Percentiles rank a stretch among this genome's conserved stretches.
Evolutionary conservation across 108 stramenopile species (phyloP).

Genomic region (Nannochloropsis gaditana): DNA sequence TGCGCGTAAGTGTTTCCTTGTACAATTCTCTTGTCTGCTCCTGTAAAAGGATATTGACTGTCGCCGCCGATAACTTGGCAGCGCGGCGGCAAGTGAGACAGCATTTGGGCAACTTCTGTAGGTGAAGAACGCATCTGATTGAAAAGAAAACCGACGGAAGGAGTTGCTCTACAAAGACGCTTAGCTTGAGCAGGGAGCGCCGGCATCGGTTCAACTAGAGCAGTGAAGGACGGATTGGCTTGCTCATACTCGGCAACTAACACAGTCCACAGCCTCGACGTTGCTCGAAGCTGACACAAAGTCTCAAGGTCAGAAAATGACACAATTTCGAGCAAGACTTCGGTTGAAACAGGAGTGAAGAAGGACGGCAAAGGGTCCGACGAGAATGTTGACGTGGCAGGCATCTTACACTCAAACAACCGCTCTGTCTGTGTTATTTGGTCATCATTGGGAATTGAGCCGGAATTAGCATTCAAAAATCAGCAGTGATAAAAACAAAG

Average conservation of each 20-base stretch:
- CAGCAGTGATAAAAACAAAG: too few species aligned
- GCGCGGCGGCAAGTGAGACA: background rate
- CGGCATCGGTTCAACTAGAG: background rate
- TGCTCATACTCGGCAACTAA: slow-evolving; percentile 6
- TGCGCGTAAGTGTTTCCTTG: background rate
- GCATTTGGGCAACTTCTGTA: background rate
- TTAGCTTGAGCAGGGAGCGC: background rate
- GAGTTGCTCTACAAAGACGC: background rate
- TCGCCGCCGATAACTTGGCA: slow-evolving; percentile 2
- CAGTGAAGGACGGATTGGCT: background rate
- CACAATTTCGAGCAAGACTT: background rate
- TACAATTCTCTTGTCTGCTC: background rate
- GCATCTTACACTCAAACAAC: background rate
- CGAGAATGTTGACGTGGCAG: background rate
- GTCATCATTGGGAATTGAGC: too few species aligned
- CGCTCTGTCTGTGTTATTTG: too few species aligned
- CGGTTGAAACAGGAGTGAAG: background rate
- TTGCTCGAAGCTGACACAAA: background rate
- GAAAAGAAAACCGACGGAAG: background rate
- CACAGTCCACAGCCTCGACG: background rate
- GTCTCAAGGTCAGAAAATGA: background rate
- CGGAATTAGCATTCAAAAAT: too few species aligned
- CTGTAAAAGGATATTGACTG: background rate
- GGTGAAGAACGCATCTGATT: background rate
- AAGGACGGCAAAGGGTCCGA: too few species aligned